Evolutionary conservation across 2,329 filamentous ascomycete species (phyloP).

Genomic region (Penicillium sp.): DNA sequence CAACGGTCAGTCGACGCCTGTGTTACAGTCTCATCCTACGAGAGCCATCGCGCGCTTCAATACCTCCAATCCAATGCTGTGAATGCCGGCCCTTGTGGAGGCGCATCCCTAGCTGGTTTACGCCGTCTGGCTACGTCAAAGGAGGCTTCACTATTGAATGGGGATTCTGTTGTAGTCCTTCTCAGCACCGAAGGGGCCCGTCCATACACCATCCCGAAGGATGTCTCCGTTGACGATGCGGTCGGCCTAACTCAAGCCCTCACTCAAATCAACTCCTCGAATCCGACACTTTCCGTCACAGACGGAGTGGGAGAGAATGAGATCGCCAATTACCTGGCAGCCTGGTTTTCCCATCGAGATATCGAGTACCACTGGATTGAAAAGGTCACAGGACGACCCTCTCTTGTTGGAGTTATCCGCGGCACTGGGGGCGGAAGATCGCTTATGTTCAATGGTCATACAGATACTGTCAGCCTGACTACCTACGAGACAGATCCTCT

Average conservation of each 20-base stretch:
- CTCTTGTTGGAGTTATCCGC: conserved; percentile 51
- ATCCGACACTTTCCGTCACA: conserved; percentile 44
- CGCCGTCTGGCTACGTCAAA: conserved; percentile 44
- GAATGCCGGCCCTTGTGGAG: conserved; percentile 64
- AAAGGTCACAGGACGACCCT: conserved; percentile 49
- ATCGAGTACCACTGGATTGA: conserved; percentile 56
- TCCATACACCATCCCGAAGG: conserved; percentile 51
- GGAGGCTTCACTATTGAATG: conserved; percentile 35
- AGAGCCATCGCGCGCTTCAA: conserved; percentile 61
- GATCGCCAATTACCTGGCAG: conserved; percentile 50
- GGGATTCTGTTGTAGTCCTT: conserved; percentile 62
- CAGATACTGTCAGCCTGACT: conserved; percentile 53
- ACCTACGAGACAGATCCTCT: conserved; percentile 52
- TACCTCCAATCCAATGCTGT: conserved; percentile 54
- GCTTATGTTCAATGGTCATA: conserved; percentile 57
- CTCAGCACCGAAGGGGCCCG: conserved; percentile 67
- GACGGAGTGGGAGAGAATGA: conserved; percentile 50
- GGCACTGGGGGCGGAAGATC: conserved; percentile 51
- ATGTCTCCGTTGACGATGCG: conserved; percentile 46
- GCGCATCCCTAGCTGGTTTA: conserved; percentile 58
- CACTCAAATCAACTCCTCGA: conserved; percentile 54
- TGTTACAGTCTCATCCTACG: conserved; percentile 61
- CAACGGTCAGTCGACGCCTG: conserved; percentile 60
- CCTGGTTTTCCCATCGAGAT: conserved; percentile 55
- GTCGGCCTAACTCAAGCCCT: conserved; percentile 48